Evolutionary conservation across 306 rosid species (phyloP), one percentile per base, ranked within the genome.

Genomic region (Vigna trinervia): DNA sequence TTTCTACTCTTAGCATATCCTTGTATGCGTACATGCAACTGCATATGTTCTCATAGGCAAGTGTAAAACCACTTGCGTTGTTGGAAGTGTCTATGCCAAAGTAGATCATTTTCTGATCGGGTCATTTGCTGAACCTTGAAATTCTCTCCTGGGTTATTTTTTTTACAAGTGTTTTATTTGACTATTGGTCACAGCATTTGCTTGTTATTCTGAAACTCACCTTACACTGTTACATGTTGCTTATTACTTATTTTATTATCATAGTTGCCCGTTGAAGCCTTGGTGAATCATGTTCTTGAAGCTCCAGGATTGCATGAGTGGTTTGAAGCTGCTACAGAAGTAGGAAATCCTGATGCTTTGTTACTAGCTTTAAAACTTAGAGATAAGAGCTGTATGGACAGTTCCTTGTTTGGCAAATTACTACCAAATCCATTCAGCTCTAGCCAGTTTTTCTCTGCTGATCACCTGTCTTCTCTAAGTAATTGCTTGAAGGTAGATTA

Each of bases 261-360:
- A 85, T 87, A 95, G 99, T 78, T 95, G 62, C 89, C 93, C 20
- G 75, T 43, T 51, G 97, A 87, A 76, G 86, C 87, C 0, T 22
- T 89, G 81, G 56, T 80, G 74, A 79, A 80, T 82, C 89, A 92
- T 78, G 82, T 92, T 69, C 78, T 92, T 38, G 90, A 95, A 71
- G 93, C 96, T 75, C 96, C 96, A 13, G 97, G 89, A 68, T 84
- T 95, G 53, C 71, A 20, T 8, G 91, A 92, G 64, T 95, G 99
- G 98, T 92, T 92, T 86, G 90, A 85, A 74, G 89, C 86, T 62
- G 95, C 97, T 68, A 77, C 71, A n/a, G 92, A 87, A 79, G 80
- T 71, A 52, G 97, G 97, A 86, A 95, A 95, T 81, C 98, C 99
- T 67, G 98, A 95, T 88, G 94, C 98, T 38, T 76, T 95, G 82